Evolutionary conservation across 225 moss, liverwort and hornwort genomes (phyloP).

Genomic region (Thuidium tamariscinum): DNA sequence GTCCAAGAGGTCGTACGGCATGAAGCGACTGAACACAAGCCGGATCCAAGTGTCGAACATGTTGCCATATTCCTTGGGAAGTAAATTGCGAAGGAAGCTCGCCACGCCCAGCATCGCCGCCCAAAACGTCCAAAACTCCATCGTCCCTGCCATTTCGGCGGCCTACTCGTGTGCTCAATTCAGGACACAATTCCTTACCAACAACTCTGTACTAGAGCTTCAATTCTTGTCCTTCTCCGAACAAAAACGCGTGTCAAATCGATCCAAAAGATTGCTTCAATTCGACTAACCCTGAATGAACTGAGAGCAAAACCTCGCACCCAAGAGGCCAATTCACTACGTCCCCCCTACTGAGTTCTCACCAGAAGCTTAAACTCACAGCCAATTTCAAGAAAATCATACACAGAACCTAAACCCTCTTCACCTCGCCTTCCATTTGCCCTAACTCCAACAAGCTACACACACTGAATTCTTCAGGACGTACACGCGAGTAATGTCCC

Average conservation of each 20-base stretch:
- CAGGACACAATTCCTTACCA: not conserved
- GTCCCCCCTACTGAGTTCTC: not conserved
- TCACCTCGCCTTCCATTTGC: not conserved
- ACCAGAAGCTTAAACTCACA: not conserved
- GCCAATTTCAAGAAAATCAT: not conserved
- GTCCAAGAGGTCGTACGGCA: slow-evolving; percentile 28
- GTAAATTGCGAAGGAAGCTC: slow-evolving; percentile 24
- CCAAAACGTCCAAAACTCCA: slow-evolving; percentile 54
- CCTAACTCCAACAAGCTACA: not conserved
- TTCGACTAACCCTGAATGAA: not conserved
- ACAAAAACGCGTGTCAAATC: not conserved
- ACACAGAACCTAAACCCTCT: not conserved
- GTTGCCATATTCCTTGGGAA: slow-evolving; percentile 17
- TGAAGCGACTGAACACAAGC: slow-evolving; percentile 3
- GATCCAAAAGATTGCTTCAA: not conserved
- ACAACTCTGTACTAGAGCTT: not conserved
- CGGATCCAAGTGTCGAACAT: slow-evolving; percentile 22
- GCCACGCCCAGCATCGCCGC: slow-evolving; percentile 43
- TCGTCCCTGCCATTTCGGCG: slow-evolving; percentile 8
- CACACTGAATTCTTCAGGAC: not conserved
- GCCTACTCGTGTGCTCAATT: not conserved
- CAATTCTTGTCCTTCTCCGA: not conserved
- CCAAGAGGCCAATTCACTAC: not conserved
- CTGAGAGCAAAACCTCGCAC: not conserved
- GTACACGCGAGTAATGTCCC: not conserved